Base-by-base conservation (phyloP, 192 early-diverging fungal genomes). In the Gamsiella multidivaricata region DNA sequence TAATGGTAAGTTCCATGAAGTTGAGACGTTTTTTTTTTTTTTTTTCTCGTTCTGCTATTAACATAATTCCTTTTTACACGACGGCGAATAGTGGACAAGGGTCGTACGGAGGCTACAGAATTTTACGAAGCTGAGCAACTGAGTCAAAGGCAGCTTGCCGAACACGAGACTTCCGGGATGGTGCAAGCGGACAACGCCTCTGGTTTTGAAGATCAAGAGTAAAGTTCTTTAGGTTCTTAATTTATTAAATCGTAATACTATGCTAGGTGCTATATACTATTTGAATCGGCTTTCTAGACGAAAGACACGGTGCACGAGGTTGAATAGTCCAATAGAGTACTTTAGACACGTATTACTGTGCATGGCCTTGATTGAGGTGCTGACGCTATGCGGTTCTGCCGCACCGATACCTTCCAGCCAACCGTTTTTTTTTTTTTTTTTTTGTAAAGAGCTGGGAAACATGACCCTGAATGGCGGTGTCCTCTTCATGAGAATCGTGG, bases 71-170 rank as follows among this genome's bases (percentile, higher is more conserved):
- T 18, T 4, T 9, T 52, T 18, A 20, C 22, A 39, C 52, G 26
- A 20, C 0, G 0, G 0, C 0, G 37, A 39, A 55, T 37, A 67
- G 68, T 70, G 5, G 68, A 70, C 0, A 60, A 61, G 50, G 68
- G 68, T 3, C 57, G 68, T 32, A 8, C 18, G 15, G 58, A 70
- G 7, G 68, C 49, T 11, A 42, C 37, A 1, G 68, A 49, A 59
- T 70, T 70, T 28, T 61, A 61, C 41, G 32, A 61, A 2, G 42
- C 26, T 5, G 68, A 70, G 31, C 54, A 69, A 20, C 14, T 25
- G 23, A 41, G 42, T 22, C 58, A 59, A 32, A 42, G 28, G 28
- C 26, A 54, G 7, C 37, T 22, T 0, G 26, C 41, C 4, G 63
- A 41, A 25, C 17, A 22, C 14, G 33, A 54, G 2, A 14, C 52